These are phyloP conservation scores for Cyclostephanos tholiformis DNA, from an alignment of 108 stramenopile genomes.

Conservation along the genomic window DNA sequence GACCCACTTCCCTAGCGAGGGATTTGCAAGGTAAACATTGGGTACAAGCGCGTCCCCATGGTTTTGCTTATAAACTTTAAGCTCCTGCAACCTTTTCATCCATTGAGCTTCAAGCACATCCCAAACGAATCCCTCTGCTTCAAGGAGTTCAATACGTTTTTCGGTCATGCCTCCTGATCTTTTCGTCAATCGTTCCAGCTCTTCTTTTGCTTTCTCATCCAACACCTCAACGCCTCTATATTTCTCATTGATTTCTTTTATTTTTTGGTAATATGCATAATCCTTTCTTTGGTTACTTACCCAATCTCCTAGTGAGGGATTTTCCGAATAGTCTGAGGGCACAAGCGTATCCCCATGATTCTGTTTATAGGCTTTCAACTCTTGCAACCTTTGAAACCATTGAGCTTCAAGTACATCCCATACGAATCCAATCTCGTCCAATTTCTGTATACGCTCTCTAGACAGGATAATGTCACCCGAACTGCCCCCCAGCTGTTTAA, in stretches of 20 bases:
- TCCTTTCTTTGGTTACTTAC: constrained; percentile 57
- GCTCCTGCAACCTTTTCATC: constrained; percentile 41
- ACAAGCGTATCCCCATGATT: constrained; percentile 59
- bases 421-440: constrained; percentile 47
- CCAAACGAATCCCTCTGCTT: constrained; percentile 29
- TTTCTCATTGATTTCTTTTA: constrained; percentile 24
- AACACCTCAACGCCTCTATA: constrained; percentile 8
- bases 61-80: constrained; percentile 42
- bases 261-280: constrained; percentile 35
- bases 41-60: constrained; percentile 60
- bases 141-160: constrained; percentile 23
- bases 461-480: constrained; percentile 22
- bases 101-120: constrained; percentile 47
- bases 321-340: constrained; percentile 39
- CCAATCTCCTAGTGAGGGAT: constrained; percentile 58
- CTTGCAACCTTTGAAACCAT: constrained; percentile 44
- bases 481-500: neutral
- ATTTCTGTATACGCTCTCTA: constrained; percentile 41
- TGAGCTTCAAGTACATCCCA: constrained; percentile 51
- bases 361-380: constrained; percentile 42
- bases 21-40: constrained; percentile 36
- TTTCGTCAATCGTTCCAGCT: constrained; percentile 19
- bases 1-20: constrained; percentile 60
- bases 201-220: constrained; percentile 19
- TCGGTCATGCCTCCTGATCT: constrained; percentile 41